Evolutionary conservation across 78 protist species (phyloP), one percentile per base, ranked within the genome.

Genomic region (Guillardia theta): DNA sequence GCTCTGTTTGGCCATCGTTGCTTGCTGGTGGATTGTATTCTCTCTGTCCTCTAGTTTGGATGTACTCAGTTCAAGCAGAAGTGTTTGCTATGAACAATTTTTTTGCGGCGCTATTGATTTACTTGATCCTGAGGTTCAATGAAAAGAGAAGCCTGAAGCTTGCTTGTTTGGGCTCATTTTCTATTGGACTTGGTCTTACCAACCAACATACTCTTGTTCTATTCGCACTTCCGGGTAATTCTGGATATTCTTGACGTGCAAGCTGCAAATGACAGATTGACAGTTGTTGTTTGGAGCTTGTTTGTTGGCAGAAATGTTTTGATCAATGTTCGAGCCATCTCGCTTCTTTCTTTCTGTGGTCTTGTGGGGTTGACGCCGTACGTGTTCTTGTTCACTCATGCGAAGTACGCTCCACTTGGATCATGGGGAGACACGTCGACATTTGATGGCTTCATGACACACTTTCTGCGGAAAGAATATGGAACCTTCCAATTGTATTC

Each of bases 401-500:
- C 48, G 15, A 37, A 18, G 53, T 43, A 78, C 48, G 50, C 53
- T 5, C 90, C 90, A 22, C 90, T 78, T 0, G 90, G 93, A 19
- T 88, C 93, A 27, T 88, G 93, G 93, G 93, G 93, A 8, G 64
- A 88, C 64, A 88, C 93, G 21, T 19, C 46, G 46, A 88, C 93
- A 3, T 3, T 78, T 27, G 18, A 48, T 12, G 93, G 93, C 43
- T 88, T 88, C 93, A 21, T 88, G 54, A 33, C 43, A 41, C 93
- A 88, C 64, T 48, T 88, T 45, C 54, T 48, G 9, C 54, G 93
- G 41, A 45, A 48, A 43, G 93, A 88, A 10, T 88, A 88, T 64
- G 93, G 93, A 22, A 88, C 93, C 70, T 88, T 88, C 93, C 93
- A 88, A 43, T 64, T 88, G 43, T 88, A 88, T 19, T 88, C 93